Evolutionary conservation across 768 basidiomycete species (phyloP), one percentile per base, ranked within the genome.

Genomic region (Russula sp.): DNA sequence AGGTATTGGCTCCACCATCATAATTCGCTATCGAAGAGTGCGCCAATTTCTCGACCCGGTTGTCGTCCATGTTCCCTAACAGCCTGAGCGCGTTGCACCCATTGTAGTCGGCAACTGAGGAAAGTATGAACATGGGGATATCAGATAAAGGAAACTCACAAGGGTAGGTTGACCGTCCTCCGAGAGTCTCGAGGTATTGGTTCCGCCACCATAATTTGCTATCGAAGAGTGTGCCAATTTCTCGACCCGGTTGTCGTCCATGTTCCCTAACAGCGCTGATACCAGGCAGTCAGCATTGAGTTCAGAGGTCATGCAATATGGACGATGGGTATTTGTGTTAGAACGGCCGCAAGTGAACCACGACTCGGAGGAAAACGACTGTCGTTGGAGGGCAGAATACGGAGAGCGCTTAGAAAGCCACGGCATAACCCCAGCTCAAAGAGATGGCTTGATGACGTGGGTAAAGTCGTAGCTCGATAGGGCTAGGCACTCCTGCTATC

Each of bases 41-140:
- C n/a, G n/a, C n/a, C n/a, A n/a, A n/a, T n/a, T n/a, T n/a, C n/a
- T n/a, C n/a, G n/a, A n/a, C n/a, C n/a, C n/a, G n/a, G n/a, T n/a
- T n/a, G n/a, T n/a, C n/a, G n/a, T n/a, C n/a, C n/a, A n/a, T n/a
- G n/a, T n/a, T n/a, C n/a, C n/a, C n/a, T n/a, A n/a, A n/a, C n/a
- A n/a, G n/a, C n/a, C n/a, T n/a, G n/a, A 10, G 5, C 64, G 60
- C 3, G 43, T 58, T 1, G 67, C 67, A n/a, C 67, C 67, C 22
- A 67, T 65, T 2, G 41, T 34, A 1, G n/a, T 52, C 6, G 58
- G 46, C 7, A 36, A 45, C 62, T 63, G 11, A 9, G 18, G 20
- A 20, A 18, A n/a, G 10, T 16, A 14, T 55, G 43, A 50, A 29
- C 13, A 45, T 18, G 10, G 9, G 14, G 32, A 5, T 2, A 45